These are phyloP conservation scores for Globisporangium orthogonon DNA, from an alignment of 352 stramenopile genomes.

Conservation along the genomic window DNA sequence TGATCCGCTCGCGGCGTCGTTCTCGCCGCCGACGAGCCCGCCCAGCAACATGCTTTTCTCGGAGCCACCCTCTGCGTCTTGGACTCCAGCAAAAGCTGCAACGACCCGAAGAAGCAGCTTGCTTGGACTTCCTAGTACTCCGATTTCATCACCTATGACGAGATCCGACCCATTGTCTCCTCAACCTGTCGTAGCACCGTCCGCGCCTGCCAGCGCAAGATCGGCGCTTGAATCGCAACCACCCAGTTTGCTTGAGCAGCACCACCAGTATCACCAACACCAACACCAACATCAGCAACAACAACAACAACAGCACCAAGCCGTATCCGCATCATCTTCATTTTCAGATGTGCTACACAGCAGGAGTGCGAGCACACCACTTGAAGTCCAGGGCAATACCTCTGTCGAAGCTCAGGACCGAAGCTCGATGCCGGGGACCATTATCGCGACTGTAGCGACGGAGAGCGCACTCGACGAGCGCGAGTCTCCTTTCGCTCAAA, in stretches of 20 bases:
- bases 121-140: not conserved
- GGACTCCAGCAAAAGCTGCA: not conserved
- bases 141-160: not conserved
- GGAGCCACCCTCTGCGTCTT: not conserved
- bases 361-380: not conserved
- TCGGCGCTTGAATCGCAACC: not conserved
- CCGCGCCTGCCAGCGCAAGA: not conserved
- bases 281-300: not conserved
- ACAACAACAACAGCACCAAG: not conserved
- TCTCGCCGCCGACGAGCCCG: conserved; percentile 3
- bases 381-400: not conserved
- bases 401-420: not conserved
- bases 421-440: not conserved
- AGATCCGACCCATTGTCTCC: not conserved
- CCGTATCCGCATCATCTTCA: not conserved
- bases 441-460: not conserved
- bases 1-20: conserved; percentile 1
- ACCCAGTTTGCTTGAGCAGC: not conserved
- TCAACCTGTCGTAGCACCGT: not conserved
- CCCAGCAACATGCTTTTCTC: not conserved
- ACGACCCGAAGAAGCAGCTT: not conserved
- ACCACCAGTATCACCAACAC: not conserved
- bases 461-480: conserved; percentile 5
- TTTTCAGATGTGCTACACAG: not conserved
- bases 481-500: conserved; percentile 34